Conservation (phyloP, 768 basidiomycete genomes). For the Psilocybe cubensis region DNA sequence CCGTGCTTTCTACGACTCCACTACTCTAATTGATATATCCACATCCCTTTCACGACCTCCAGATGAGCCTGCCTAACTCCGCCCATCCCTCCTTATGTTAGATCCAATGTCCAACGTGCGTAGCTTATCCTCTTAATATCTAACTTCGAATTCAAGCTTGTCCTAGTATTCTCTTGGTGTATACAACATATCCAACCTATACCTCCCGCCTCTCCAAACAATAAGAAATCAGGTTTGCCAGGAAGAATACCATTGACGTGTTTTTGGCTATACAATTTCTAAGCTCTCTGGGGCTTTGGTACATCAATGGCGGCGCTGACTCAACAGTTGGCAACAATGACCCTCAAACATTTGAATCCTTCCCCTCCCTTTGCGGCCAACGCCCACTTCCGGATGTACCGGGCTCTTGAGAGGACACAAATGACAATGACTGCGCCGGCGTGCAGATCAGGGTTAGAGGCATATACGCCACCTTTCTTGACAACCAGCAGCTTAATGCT, state of each 20-base stretch:
- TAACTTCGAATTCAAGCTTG: slow-evolving; percentile 13
- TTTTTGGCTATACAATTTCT: slow-evolving; percentile 95
- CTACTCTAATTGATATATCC: slow-evolving; percentile 87
- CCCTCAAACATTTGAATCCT: slow-evolving; percentile 81
- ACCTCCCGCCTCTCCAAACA: slow-evolving; percentile 30
- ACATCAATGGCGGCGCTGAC: slow-evolving; percentile 59
- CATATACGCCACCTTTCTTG: too few species aligned
- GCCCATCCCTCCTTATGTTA: slow-evolving; percentile 93
- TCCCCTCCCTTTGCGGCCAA: too few species aligned
- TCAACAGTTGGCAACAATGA: slow-evolving; percentile 87
- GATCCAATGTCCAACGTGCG: slow-evolving; percentile 79
- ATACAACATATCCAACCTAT: slow-evolving; percentile 67
- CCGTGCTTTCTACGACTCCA: slow-evolving; percentile 77
- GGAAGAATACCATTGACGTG: slow-evolving; percentile 78
- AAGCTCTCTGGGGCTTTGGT: slow-evolving; percentile 82
- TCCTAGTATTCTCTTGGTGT: slow-evolving; percentile 87
- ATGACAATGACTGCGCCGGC: too few species aligned
- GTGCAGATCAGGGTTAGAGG: too few species aligned
- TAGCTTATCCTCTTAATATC: slow-evolving; percentile 12
- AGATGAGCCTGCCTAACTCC: slow-evolving; percentile 89
- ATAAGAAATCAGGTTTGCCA: slow-evolving; percentile 34
- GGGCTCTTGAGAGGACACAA: too few species aligned
- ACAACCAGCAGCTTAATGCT: too few species aligned
- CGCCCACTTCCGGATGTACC: too few species aligned
- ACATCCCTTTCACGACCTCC: slow-evolving; percentile 91